phyloP scores from a whole-genome alignment of 345 rosid species.

The Linum lewisii region DNA sequence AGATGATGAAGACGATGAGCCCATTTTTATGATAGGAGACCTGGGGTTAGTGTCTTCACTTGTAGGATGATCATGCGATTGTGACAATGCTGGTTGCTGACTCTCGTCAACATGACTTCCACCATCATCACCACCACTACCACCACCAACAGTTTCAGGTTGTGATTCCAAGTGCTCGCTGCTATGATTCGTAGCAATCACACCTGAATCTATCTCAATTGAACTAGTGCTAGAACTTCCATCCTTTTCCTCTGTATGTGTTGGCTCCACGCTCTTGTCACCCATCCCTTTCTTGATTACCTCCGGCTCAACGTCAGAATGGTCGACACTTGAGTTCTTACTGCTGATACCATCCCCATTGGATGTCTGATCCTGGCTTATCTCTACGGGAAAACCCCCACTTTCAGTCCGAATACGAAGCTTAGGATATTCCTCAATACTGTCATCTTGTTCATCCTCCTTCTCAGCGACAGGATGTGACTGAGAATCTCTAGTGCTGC shows the following conservation, averaged over 20 bases:
- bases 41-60: not conserved
- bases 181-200: constrained; percentile 14
- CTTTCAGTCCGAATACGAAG: constrained; percentile 9
- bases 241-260: constrained; percentile 5
- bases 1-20: constrained; percentile 19
- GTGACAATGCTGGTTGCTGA: too few relatives aligned
- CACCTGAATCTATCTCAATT: not conserved
- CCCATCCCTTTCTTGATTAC: constrained; percentile 10
- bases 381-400: not conserved
- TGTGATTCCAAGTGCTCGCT: constrained; percentile 12
- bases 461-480: constrained; percentile 6
- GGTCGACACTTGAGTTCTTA: not conserved
- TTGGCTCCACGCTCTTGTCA: constrained; percentile 10
- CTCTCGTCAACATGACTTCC: not conserved
- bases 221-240: not conserved
- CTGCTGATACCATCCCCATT: not conserved
- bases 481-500: not conserved
- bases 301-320: constrained; percentile 11
- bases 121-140: constrained; percentile 2
- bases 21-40: constrained; percentile 6
- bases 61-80: too few relatives aligned
- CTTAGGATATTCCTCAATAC: constrained; percentile 8
- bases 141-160: constrained; percentile 3
- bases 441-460: not conserved
- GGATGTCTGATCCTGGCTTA: not conserved